Conservation (phyloP, 345 rosid genomes). For the Carallia brachiata region DNA sequence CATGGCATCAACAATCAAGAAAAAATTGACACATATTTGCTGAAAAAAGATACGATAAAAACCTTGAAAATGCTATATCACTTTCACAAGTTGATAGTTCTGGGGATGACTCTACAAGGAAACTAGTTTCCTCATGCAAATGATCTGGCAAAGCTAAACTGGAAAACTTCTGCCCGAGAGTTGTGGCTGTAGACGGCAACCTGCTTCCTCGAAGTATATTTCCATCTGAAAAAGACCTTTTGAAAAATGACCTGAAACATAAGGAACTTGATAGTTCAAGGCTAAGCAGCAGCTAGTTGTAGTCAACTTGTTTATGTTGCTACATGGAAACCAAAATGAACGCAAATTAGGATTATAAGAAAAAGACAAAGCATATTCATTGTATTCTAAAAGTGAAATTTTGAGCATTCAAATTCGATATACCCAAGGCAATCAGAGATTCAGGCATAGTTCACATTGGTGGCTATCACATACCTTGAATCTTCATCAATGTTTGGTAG, state of each 20-base stretch:
- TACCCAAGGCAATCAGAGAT: no score
- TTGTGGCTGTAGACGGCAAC: constrained; percentile 46
- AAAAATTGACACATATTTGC: neutral
- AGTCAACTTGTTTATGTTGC: neutral
- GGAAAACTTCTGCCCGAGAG: constrained; percentile 41
- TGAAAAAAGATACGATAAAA: constrained; percentile 4
- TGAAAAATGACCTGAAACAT: constrained; percentile 60
- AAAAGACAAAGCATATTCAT: no score
- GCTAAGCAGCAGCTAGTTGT: constrained; percentile 3
- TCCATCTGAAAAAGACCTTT: constrained; percentile 93
- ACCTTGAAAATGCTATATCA: constrained; percentile 77
- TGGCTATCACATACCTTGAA: neutral
- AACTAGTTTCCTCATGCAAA: constrained; percentile 42
- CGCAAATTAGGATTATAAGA: no score
- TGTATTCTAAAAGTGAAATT: no score
- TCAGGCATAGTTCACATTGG: no score
- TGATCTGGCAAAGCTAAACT: constrained; percentile 42
- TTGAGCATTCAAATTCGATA: no score
- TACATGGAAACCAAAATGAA: neutral
- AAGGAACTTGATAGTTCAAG: constrained; percentile 15
- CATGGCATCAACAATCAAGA: neutral
- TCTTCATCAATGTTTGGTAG: neutral
- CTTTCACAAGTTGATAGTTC: constrained; percentile 77
- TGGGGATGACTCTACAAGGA: constrained; percentile 79
- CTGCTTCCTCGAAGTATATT: constrained; percentile 56